Conservation (phyloP, 2,329 filamentous ascomycete genomes). For the Sphaerostilbella broomeana region DNA sequence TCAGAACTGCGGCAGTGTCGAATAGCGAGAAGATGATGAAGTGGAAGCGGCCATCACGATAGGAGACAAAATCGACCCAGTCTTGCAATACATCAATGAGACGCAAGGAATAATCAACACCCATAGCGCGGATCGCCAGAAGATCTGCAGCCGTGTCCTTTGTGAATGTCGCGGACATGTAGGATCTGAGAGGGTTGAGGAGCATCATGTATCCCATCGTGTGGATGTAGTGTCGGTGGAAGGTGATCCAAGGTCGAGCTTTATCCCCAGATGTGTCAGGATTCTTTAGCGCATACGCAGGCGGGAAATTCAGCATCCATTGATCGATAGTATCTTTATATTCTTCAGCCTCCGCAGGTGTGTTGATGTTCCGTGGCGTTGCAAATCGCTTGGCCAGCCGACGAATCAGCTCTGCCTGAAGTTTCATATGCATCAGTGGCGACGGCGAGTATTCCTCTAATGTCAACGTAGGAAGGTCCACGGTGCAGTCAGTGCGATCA, state of each 20-base stretch:
- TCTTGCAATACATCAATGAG: conserved; percentile 33
- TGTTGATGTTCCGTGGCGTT: conserved; percentile 21
- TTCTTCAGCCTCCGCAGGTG: conserved; percentile 22
- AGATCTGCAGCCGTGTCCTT: conserved; percentile 25
- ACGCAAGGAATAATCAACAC: conserved; percentile 36
- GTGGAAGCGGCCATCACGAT: conserved; percentile 42
- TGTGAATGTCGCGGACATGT: conserved; percentile 33
- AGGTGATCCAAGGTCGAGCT: conserved; percentile 33
- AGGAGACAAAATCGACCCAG: conserved; percentile 38
- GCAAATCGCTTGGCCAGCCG: conserved; percentile 20
- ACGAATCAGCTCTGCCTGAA: conserved; percentile 23
- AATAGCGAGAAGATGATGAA: conserved; percentile 46
- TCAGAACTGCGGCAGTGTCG: conserved; percentile 43
- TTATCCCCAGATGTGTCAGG: conserved; percentile 36
- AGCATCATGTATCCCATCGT: conserved; percentile 39
- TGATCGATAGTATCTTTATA: conserved; percentile 28
- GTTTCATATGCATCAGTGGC: conserved; percentile 26
- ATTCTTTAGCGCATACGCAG: conserved; percentile 31
- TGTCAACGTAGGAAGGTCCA: conserved; percentile 23
- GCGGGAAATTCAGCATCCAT: conserved; percentile 37
- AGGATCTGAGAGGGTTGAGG: conserved; percentile 40
- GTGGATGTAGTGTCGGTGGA: conserved; percentile 42
- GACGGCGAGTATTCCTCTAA: conserved; percentile 23
- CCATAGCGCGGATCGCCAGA: conserved; percentile 30
- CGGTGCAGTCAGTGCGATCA: conserved; percentile 22